A percentile compares a stretch with the other conserved stretches of the same genome.
These are phyloP conservation scores for Podospora didyma DNA, from an alignment of 495 filamentous ascomycete genomes.

Conservation along the genomic window DNA sequence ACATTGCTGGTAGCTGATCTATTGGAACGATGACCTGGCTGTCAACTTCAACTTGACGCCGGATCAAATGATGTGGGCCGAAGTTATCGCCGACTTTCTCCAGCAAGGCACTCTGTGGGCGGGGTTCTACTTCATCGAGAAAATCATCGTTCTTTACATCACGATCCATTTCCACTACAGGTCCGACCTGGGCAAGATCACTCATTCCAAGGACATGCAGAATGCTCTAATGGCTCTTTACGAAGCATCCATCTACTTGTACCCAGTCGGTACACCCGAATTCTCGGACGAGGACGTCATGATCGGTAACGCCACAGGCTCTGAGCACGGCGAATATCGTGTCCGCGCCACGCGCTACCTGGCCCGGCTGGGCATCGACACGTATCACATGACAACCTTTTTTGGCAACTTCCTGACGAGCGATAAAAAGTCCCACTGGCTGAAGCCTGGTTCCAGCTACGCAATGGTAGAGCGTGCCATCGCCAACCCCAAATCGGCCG, in stretches of 20 bases:
- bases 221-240: slow-evolving; percentile 65
- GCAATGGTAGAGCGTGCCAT: slow-evolving; percentile 24
- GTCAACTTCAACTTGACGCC: slow-evolving; percentile 4
- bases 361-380: slow-evolving; percentile 21
- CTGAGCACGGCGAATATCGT: slow-evolving; percentile 20
- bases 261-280: slow-evolving; percentile 21
- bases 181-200: slow-evolving; percentile 61
- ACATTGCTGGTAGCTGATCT: slow-evolving; percentile 9
- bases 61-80: slow-evolving; percentile 7
- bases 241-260: slow-evolving; percentile 56
- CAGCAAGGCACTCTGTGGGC: slow-evolving; percentile 24
- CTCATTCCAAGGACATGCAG: slow-evolving; percentile 66
- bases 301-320: slow-evolving; percentile 25
- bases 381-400: slow-evolving; percentile 24
- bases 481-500: slow-evolving; percentile 26
- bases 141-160: slow-evolving; percentile 68
- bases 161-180: slow-evolving; percentile 83
- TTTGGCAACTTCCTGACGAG: slow-evolving; percentile 27
- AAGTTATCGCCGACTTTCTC: slow-evolving; percentile 19
- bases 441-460: slow-evolving; percentile 24
- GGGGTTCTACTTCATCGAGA: slow-evolving; percentile 58
- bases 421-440: slow-evolving; percentile 22
- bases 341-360: slow-evolving; percentile 21
- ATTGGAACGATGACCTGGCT: slow-evolving; percentile 1
- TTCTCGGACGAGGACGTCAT: slow-evolving; percentile 25